A percentile compares a stretch with the other conserved stretches of the same genome.
Evolutionary conservation across 2,329 filamentous ascomycete genomes (phyloP).

Genomic region (Stagonosporopsis tanaceti): DNA sequence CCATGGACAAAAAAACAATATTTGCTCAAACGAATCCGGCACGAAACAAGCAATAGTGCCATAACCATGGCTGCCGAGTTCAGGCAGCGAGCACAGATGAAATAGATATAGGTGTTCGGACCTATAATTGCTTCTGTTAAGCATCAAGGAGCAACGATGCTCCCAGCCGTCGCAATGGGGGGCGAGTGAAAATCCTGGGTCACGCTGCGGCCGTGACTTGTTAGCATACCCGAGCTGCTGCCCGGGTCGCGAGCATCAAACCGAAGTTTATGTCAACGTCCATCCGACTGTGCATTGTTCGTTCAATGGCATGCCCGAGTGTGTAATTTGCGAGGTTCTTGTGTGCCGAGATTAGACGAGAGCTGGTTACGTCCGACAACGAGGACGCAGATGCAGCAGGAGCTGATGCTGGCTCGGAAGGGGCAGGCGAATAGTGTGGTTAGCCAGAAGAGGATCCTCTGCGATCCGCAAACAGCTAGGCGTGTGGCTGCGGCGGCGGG

Average conservation of each 20-base stretch:
- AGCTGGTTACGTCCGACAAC: slow-evolving; percentile 5
- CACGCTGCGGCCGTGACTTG: slow-evolving; percentile 10
- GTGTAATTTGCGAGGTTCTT: background rate
- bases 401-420: slow-evolving; percentile 13
- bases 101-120: slow-evolving; percentile 23
- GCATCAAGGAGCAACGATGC: slow-evolving; percentile 26
- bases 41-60: slow-evolving; percentile 14
- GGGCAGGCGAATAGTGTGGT: slow-evolving; percentile 9
- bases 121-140: slow-evolving; percentile 29
- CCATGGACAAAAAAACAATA: background rate
- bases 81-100: slow-evolving; percentile 12
- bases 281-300: background rate
- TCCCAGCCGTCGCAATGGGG: slow-evolving; percentile 16
- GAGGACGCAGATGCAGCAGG: slow-evolving; percentile 9
- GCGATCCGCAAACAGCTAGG: slow-evolving; percentile 10
- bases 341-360: background rate
- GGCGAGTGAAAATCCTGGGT: slow-evolving; percentile 14
- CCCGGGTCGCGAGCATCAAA: slow-evolving; percentile 14
- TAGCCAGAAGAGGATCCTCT: slow-evolving; percentile 4
- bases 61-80: background rate
- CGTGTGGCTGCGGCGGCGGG: background rate
- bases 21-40: slow-evolving; percentile 7
- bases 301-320: background rate
- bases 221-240: slow-evolving; percentile 18
- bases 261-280: slow-evolving; percentile 20